Conservation (phyloP, 441 rosid species). For the Pelargonium myrrhifolium region DNA sequence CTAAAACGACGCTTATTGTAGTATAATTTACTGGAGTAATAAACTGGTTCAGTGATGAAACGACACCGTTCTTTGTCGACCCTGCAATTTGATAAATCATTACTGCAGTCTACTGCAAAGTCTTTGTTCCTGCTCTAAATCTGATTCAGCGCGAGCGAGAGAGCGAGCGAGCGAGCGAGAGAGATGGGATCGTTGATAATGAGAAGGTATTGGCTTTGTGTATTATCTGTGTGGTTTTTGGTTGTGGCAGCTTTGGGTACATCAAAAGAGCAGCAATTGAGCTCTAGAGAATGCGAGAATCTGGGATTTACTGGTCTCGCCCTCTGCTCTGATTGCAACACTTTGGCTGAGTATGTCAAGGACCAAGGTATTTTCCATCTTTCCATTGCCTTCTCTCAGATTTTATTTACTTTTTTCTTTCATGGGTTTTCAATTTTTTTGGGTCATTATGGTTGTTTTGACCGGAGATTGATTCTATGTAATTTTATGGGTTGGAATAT, state of each 20-base stretch:
- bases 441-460: background rate
- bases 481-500: slow-evolving; percentile 11
- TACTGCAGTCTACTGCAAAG: background rate
- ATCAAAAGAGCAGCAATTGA: slow-evolving; percentile 50
- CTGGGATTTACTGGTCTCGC: slow-evolving; percentile 88
- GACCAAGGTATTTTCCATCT: slow-evolving; percentile 46
- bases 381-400: background rate
- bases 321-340: slow-evolving; percentile 83
- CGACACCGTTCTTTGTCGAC: background rate
- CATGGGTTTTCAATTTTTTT: background rate
- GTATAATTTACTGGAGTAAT: too few relatives aligned
- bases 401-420: background rate
- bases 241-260: slow-evolving; percentile 17
- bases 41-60: background rate
- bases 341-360: slow-evolving; percentile 79
- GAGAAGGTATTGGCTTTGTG: background rate
- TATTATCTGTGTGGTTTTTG: background rate
- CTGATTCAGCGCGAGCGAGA: background rate
- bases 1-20: too few relatives aligned
- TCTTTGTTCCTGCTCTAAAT: background rate
- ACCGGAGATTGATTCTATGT: background rate
- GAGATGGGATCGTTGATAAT: background rate
- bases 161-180: background rate
- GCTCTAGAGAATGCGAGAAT: slow-evolving; percentile 62
- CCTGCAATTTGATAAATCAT: background rate